A percentile compares a stretch with the other conserved stretches of the same genome.
These are phyloP conservation scores for Luffa acutangula DNA, from an alignment of 306 rosid genomes.

Conservation along the genomic window DNA sequence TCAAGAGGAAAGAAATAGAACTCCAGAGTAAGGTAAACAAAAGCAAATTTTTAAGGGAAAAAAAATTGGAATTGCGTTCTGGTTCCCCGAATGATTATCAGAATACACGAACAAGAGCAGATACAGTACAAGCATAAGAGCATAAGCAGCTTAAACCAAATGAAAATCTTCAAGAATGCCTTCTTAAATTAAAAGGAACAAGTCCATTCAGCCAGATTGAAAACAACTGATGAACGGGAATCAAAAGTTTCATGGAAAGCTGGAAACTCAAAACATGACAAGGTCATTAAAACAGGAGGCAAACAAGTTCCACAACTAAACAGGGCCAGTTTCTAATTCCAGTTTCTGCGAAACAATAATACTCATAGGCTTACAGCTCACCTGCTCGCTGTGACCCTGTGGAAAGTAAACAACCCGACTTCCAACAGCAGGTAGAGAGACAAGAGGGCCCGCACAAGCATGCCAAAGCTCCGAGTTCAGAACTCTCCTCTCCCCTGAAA, in stretches of 20 bases:
- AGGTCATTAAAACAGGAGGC: not conserved
- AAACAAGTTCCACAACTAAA: not conserved
- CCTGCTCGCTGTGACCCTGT: constrained; percentile 98
- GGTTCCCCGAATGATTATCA: not conserved
- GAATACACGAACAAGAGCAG: not conserved
- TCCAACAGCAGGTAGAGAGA: constrained; percentile 78
- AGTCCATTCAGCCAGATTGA: not conserved
- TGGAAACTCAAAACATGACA: not conserved
- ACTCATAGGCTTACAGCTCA: constrained; percentile 3
- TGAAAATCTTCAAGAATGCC: not conserved
- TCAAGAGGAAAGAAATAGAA: not conserved
- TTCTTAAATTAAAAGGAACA: not conserved
- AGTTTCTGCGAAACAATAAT: not conserved
- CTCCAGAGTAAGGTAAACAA: not conserved
- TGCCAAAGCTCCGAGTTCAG: constrained; percentile 97
- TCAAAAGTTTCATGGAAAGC: not conserved
- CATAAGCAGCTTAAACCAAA: not conserved
- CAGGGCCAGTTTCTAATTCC: not conserved
- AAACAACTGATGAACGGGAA: not conserved
- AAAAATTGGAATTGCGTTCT: not conserved
- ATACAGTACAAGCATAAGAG: not conserved
- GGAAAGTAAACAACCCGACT: constrained; percentile 92
- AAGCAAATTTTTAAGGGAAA: not conserved
- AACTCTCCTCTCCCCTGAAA: constrained; percentile 83
- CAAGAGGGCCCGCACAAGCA: constrained; percentile 98